Evolutionary conservation across 805 yeast species (phyloP).

Genomic region (Kodamaea lidongshanica): DNA sequence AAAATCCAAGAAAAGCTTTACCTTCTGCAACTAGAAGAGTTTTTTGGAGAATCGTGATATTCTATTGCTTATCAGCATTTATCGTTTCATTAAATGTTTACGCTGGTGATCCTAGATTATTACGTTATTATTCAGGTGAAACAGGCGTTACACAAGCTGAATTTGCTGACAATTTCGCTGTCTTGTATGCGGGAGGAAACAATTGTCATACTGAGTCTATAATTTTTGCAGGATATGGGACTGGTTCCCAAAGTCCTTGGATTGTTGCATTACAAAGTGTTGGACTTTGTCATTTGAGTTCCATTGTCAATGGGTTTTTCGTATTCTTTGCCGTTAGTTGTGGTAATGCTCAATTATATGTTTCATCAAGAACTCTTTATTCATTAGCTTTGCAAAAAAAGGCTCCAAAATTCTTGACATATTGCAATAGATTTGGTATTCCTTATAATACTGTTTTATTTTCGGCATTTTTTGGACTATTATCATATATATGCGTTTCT

Average conservation of each 20-base stretch:
- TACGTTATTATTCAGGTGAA: conserved; percentile 44
- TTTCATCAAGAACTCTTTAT: conserved; percentile 37
- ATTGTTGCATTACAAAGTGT: conserved; percentile 38
- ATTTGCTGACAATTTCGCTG: conserved; percentile 22
- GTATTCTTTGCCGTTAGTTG: conserved; percentile 43
- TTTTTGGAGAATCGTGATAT: conserved; percentile 60
- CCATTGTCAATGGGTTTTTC: conserved; percentile 38
- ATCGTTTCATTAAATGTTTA: conserved; percentile 67
- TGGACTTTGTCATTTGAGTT: conserved; percentile 30
- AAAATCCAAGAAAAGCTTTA: conserved; percentile 68
- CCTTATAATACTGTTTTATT: conserved; percentile 67
- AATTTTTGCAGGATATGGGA: conserved; percentile 30
- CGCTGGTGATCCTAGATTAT: conserved; percentile 69
- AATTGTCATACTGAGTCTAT: conserved; percentile 22
- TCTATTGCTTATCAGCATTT: conserved; percentile 63
- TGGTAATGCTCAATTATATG: conserved; percentile 41
- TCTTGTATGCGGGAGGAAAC: conserved; percentile 30
- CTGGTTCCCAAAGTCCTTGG: conserved; percentile 43
- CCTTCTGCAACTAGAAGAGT: conserved; percentile 74
- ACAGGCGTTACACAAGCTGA: conserved; percentile 23
- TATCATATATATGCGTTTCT: conserved; percentile 57
- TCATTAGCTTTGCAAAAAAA: conserved; percentile 43
- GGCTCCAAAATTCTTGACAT: conserved; percentile 56
- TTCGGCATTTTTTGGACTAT: conserved; percentile 53
- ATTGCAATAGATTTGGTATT: conserved; percentile 60